These are phyloP conservation scores for Apiospora arundinis DNA, from an alignment of 2,329 filamentous ascomycete species.

Conservation along the genomic window DNA sequence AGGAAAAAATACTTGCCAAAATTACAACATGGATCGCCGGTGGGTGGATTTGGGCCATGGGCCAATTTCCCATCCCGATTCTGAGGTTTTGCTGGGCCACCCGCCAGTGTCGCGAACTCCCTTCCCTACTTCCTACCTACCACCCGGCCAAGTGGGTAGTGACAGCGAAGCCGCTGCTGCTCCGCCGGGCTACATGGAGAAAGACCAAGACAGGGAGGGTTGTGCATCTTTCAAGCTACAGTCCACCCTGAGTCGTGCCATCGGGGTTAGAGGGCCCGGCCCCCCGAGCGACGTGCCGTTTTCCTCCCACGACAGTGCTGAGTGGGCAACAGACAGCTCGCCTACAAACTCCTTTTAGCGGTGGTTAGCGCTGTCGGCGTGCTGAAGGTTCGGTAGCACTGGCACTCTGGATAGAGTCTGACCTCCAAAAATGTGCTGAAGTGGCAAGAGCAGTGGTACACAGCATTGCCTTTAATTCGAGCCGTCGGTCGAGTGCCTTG, in stretches of 20 bases:
- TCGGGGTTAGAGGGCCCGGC: slow-evolving; percentile 5
- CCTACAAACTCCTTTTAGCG: background rate
- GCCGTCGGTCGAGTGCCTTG: slow-evolving; percentile 9
- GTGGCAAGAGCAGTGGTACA: background rate
- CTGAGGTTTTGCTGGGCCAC: slow-evolving; percentile 14
- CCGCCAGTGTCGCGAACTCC: slow-evolving; percentile 16
- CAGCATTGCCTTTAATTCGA: slow-evolving; percentile 16
- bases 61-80: slow-evolving; percentile 16
- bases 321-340: background rate
- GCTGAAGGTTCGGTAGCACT: background rate
- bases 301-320: background rate
- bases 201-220: background rate
- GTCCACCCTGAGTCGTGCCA: background rate
- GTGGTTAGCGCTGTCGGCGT: background rate
- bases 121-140: background rate
- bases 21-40: slow-evolving; percentile 5
- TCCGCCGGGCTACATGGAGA: background rate
- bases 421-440: background rate
- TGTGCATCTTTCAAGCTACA: background rate
- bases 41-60: background rate
- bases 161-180: slow-evolving; percentile 6
- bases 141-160: slow-evolving; percentile 1
- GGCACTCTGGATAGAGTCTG: slow-evolving; percentile 3
- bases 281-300: background rate
- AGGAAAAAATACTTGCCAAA: background rate